Evolutionary conservation across 441 rosid species (phyloP).

Genomic region (Populus tomentosa): DNA sequence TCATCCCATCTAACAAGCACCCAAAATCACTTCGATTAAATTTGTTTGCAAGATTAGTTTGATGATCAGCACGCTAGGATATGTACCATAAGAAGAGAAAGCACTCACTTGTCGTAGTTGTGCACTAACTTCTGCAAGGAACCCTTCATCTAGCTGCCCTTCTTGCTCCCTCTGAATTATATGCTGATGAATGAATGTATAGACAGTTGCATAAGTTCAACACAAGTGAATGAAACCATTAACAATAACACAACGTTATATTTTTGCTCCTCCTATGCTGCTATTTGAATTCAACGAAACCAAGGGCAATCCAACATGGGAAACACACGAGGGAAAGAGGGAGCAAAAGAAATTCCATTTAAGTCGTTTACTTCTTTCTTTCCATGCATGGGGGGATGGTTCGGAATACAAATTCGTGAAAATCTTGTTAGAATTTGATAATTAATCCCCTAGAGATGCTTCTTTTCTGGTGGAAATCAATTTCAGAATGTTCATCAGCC

Average conservation of each 20-base stretch:
- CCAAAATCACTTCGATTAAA: not conserved
- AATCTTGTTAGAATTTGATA: not conserved
- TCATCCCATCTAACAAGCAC: not conserved
- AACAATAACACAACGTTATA: not conserved
- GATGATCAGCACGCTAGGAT: not conserved
- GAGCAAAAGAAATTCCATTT: not conserved
- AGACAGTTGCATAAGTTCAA: not conserved
- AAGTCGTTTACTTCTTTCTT: not conserved
- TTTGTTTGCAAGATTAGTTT: not conserved
- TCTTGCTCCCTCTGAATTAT: conserved; percentile 63
- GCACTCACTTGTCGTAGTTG: conserved; percentile 75
- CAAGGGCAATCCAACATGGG: not conserved
- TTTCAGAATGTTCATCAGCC: not conserved
- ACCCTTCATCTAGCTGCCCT: conserved; percentile 91
- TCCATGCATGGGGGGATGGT: not conserved
- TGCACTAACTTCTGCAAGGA: conserved; percentile 88
- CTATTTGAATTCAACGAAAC: not conserved
- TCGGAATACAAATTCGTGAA: not conserved
- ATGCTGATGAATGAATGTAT: conserved; percentile 37
- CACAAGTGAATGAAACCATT: not conserved
- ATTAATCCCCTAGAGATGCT: not conserved
- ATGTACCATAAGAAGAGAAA: not conserved
- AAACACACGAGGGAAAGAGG: not conserved
- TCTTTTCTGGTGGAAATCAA: not conserved
- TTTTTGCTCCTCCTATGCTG: not conserved